These are phyloP conservation scores for Nakazawaea ernobii DNA, from an alignment of 805 yeast genomes.

Conservation along the genomic window DNA sequence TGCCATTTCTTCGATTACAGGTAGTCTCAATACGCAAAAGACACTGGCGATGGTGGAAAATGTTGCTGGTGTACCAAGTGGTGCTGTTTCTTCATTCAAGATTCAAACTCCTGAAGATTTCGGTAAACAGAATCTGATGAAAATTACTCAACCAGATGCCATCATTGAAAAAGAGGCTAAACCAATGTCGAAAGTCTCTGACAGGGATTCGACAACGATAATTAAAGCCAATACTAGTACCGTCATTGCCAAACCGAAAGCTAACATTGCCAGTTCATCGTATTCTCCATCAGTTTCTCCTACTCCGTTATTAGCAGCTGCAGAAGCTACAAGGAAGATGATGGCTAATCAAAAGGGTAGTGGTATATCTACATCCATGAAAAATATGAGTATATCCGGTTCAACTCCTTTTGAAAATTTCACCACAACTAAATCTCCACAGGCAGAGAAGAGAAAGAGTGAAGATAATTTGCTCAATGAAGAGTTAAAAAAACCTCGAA, in stretches of 20 bases:
- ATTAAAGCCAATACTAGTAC: no score
- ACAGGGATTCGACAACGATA: no score
- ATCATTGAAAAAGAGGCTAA: neutral
- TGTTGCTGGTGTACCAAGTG: conserved; percentile 21
- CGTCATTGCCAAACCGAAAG: neutral
- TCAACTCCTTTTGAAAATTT: neutral
- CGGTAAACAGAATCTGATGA: neutral
- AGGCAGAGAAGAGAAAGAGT: conserved; percentile 1
- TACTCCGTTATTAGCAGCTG: conserved; percentile 10
- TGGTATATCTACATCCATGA: neutral
- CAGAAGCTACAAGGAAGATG: conserved; percentile 14
- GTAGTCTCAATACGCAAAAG: no score
- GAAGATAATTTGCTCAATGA: neutral
- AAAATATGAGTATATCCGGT: neutral
- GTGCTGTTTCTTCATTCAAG: conserved; percentile 25
- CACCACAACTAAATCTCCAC: neutral
- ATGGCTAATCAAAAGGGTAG: conserved; percentile 17
- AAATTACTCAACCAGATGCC: neutral
- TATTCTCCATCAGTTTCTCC: neutral
- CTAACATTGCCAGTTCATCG: no score
- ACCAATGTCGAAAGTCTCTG: no score
- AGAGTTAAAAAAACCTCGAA: conserved; percentile 5
- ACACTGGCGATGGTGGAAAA: conserved; percentile 13
- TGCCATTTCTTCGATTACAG: conserved; percentile 17
- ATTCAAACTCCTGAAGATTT: conserved; percentile 13